These are phyloP conservation scores for Colletotrichum liriopes DNA, from an alignment of 2,329 filamentous ascomycete genomes.

Conservation along the genomic window DNA sequence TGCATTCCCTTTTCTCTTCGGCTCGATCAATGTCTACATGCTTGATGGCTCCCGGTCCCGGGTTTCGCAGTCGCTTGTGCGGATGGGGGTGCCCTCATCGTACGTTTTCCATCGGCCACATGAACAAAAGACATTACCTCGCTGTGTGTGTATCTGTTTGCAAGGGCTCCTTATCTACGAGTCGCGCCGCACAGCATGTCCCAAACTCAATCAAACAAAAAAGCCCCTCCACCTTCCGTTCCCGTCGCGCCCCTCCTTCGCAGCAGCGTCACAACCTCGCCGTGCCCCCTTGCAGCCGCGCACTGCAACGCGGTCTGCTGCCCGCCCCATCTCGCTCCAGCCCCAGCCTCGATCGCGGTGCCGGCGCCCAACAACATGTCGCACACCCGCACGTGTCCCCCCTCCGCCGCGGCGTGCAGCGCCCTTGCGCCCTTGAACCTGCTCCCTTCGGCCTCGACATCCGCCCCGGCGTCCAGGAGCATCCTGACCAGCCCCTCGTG, in stretches of 20 bases:
- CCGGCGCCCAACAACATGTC: slow-evolving; percentile 52
- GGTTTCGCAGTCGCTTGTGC: not conserved
- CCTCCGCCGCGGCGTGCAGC: slow-evolving; percentile 45
- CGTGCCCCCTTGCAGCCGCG: slow-evolving; percentile 54
- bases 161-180: too few relatives aligned
- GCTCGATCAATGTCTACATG: too few relatives aligned
- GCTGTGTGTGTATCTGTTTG: too few relatives aligned
- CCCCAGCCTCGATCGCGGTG: slow-evolving; percentile 56
- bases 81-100: not conserved
- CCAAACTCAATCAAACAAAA: slow-evolving; percentile 33
- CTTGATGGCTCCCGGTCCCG: too few relatives aligned
- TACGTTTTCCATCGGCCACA: not conserved
- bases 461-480: slow-evolving; percentile 45
- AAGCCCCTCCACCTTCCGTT: slow-evolving; percentile 34
- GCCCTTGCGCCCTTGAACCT: slow-evolving; percentile 43
- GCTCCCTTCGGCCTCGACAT: slow-evolving; percentile 47
- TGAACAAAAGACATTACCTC: slow-evolving; percentile 1
- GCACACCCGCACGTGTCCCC: slow-evolving; percentile 44
- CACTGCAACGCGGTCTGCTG: slow-evolving; percentile 54
- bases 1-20: not conserved
- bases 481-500: slow-evolving; percentile 50
- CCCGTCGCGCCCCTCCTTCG: slow-evolving; percentile 53
- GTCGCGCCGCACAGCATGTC: not conserved
- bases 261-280: slow-evolving; percentile 59
- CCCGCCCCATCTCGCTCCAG: slow-evolving; percentile 34